Conservation (phyloP, 2,329 filamentous ascomycete species). For the Fusarium sp. region DNA sequence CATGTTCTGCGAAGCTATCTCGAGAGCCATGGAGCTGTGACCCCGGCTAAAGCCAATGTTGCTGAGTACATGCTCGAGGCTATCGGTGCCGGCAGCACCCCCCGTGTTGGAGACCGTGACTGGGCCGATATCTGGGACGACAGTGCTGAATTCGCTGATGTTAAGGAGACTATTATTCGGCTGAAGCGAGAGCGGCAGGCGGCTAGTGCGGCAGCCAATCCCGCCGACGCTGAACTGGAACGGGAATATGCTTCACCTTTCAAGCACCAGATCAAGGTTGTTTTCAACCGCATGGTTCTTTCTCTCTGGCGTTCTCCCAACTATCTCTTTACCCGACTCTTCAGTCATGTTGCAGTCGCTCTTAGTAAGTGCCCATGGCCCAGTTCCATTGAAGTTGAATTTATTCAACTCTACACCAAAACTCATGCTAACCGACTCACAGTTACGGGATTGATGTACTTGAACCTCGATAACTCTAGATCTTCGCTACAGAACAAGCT, state of each 20-base stretch:
- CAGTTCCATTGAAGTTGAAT: background rate
- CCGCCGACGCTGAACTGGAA: constrained; percentile 67
- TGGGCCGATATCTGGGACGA: constrained; percentile 86
- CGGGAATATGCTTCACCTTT: constrained; percentile 87
- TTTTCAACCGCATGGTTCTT: constrained; percentile 79
- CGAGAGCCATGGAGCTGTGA: constrained; percentile 70
- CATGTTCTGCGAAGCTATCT: constrained; percentile 75
- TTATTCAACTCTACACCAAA: background rate
- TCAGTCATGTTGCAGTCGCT: constrained; percentile 85
- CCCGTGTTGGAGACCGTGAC: constrained; percentile 79
- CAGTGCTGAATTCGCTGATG: constrained; percentile 75
- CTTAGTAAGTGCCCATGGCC: constrained; percentile 55
- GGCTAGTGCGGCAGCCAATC: constrained; percentile 59
- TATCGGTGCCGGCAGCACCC: constrained; percentile 79
- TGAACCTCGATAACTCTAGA: constrained; percentile 81
- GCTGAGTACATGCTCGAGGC: constrained; percentile 89
- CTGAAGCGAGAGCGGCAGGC: constrained; percentile 73
- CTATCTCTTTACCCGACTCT: constrained; percentile 89
- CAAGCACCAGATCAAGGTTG: constrained; percentile 81
- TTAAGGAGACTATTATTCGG: constrained; percentile 74
- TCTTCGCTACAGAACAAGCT: constrained; percentile 85
- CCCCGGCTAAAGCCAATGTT: constrained; percentile 68
- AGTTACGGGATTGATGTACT: constrained; percentile 82
- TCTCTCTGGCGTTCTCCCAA: constrained; percentile 89
- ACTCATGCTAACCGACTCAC: background rate